phyloP scores from a whole-genome alignment of 2,329 filamentous ascomycete species.

The Microcyclospora tardicrescens region DNA sequence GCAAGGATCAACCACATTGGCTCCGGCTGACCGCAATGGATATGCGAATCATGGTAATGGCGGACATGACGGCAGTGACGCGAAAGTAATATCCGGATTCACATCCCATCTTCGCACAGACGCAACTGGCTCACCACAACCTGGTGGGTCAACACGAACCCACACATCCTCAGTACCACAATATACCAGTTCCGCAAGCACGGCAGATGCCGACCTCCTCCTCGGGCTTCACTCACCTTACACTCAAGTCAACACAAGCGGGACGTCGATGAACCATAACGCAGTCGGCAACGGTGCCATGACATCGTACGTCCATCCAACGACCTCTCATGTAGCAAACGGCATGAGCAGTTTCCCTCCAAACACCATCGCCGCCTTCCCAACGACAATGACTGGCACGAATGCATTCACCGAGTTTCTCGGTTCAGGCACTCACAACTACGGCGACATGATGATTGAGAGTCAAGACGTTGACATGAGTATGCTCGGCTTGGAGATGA shows the following conservation, averaged over 20 bases:
- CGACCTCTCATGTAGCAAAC: no score
- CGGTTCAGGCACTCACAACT: slow-evolving; percentile 7
- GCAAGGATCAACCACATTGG: slow-evolving; percentile 11
- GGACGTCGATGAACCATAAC: neutral
- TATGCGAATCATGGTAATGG: slow-evolving; percentile 6
- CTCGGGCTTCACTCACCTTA: slow-evolving; percentile 39
- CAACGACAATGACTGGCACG: neutral
- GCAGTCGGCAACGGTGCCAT: neutral
- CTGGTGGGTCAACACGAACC: slow-evolving; percentile 1
- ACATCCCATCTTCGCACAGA: slow-evolving; percentile 4
- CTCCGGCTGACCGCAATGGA: slow-evolving; percentile 5
- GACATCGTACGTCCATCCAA: neutral
- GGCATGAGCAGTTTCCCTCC: neutral
- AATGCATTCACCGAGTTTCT: neutral
- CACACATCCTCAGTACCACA: neutral
- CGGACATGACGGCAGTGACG: slow-evolving; percentile 1
- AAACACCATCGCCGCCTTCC: neutral
- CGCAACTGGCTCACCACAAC: slow-evolving; percentile 3
- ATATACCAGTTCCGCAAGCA: slow-evolving; percentile 1
- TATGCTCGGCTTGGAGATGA: slow-evolving; percentile 53
- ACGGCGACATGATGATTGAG: slow-evolving; percentile 54
- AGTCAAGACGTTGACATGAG: slow-evolving; percentile 67
- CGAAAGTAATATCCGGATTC: neutral
- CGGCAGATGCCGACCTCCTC: slow-evolving; percentile 16
- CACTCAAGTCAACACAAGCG: slow-evolving; percentile 7